Evolutionary conservation across 768 basidiomycete species (phyloP), one percentile per base, ranked within the genome.

Genomic region (Termitomyces sp.): DNA sequence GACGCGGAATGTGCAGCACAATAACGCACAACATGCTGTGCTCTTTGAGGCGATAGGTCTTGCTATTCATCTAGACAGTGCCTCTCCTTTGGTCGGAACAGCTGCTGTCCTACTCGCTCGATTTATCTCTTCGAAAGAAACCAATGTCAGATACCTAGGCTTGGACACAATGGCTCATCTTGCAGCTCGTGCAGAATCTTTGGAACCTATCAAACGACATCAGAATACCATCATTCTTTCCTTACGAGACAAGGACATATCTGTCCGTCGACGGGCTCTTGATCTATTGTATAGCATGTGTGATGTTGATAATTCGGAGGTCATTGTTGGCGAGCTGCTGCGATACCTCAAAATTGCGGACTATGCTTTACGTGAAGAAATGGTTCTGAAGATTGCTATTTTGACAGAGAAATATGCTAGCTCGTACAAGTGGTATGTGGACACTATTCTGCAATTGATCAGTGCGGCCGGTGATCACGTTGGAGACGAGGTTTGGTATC

Each of bases 281-380:
- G 97, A 99, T 73, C 80, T 99, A 53, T 80, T 99, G 9, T 98
- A 98, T 74, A 96, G 94, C 75, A 99, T 99, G 97, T 98, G 97
- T 72, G 97, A 99, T 69, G 80, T 88, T n/a, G 89, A 92, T 66
- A 99, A 98, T 72, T 92, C 96, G 6, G 94, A 97, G 69, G 76
- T 92, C 61, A 94, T 98, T 65, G 97, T 99, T 35, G 95, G 90
- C 38, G 96, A 99, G 72, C 80, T 99, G 18, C 77, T 99, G 56
- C 85, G 91, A 57, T 99, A 98, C 71, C 83, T 99, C 58, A 86
- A 85, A 69, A 85, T 97, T n/a, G 97, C 97, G 7, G 97, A 99
- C 71, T 98, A 98, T 65, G 94, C 88, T 16, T 78, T 99, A 33
- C 82, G 97, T 45, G 97, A 99, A 74, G 95, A 99, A 72, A 94